A percentile compares a stretch with the other conserved stretches of the same genome.
phyloP scores from a whole-genome alignment of 768 basidiomycete genomes.

The Dendrothele bispora region DNA sequence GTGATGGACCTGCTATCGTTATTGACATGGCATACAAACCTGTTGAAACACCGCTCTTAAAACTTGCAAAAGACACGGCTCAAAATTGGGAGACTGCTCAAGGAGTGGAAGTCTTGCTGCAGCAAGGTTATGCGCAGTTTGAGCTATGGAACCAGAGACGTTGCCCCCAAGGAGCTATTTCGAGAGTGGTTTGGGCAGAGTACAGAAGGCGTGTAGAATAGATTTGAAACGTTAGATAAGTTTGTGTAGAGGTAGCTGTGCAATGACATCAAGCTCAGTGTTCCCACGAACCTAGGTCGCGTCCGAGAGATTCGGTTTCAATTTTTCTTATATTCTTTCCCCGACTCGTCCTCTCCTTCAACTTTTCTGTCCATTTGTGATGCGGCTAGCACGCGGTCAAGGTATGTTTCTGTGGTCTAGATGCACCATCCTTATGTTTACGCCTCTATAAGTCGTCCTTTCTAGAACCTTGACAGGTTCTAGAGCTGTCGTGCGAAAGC shows the following conservation, averaged over 20 bases:
- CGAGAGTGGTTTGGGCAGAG: conserved; percentile 45
- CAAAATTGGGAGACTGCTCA: conserved; percentile 68
- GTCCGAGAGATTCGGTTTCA: too few species aligned
- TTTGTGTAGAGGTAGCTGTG: background rate
- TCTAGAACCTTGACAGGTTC: conserved; percentile 7
- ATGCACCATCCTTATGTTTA: too few species aligned
- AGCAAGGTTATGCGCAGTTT: conserved; percentile 89
- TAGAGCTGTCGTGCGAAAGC: background rate
- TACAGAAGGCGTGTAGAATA: conserved; percentile 28
- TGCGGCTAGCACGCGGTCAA: conserved; percentile 2
- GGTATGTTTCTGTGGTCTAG: conserved; percentile 1
- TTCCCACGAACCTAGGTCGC: too few species aligned
- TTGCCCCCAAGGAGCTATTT: conserved; percentile 51
- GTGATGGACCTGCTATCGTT: conserved; percentile 57
- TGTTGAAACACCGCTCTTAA: conserved; percentile 76
- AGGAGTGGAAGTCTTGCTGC: conserved; percentile 82
- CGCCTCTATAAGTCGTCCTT: background rate
- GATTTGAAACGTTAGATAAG: background rate
- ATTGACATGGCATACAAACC: conserved; percentile 97
- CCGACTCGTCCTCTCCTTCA: background rate
- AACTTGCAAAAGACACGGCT: conserved; percentile 54
- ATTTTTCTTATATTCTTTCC: too few species aligned
- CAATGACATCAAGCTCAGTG: too few species aligned
- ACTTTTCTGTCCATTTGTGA: background rate
- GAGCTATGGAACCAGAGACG: conserved; percentile 74